Evolutionary conservation across 345 rosid genomes (phyloP).

Genomic region (Ricinus communis): DNA sequence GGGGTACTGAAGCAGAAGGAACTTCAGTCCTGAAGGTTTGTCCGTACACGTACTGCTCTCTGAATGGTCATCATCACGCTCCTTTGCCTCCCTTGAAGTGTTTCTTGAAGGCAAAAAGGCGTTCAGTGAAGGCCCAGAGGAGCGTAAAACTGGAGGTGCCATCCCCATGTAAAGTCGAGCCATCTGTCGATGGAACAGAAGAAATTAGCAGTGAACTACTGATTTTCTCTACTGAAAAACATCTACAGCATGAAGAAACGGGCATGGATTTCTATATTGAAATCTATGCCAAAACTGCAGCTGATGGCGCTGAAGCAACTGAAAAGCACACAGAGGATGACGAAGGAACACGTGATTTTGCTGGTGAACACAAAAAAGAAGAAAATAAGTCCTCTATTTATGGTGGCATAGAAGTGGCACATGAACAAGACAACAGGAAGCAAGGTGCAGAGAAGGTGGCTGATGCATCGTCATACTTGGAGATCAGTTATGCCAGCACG

Average conservation of each 20-base stretch:
- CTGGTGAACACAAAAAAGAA: not conserved
- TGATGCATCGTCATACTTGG: conserved; percentile 41
- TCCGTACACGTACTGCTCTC: conserved; percentile 81
- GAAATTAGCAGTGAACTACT: conserved; percentile 11
- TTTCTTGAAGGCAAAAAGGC: conserved; percentile 67
- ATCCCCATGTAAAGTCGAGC: conserved; percentile 26
- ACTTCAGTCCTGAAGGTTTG: conserved; percentile 80
- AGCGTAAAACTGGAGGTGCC: conserved; percentile 40
- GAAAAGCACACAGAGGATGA: conserved; percentile 18
- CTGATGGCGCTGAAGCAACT: conserved; percentile 19
- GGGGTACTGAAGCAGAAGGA: conserved; percentile 63
- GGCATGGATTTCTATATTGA: conserved; percentile 42
- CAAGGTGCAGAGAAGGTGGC: conserved; percentile 37
- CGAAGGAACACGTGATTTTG: not conserved
- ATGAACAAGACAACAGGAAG: conserved; percentile 16
- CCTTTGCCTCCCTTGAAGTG: conserved; percentile 71
- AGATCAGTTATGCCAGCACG: conserved; percentile 32
- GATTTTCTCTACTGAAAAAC: conserved; percentile 4
- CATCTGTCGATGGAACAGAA: conserved; percentile 12
- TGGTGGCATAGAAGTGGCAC: conserved; percentile 11
- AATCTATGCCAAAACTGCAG: conserved; percentile 39
- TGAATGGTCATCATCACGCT: conserved; percentile 76
- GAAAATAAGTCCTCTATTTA: not conserved
- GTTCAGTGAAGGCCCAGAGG: conserved; percentile 58
- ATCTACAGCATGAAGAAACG: conserved; percentile 11